Evolutionary conservation across 2,329 filamentous ascomycete species (phyloP).

Genomic region (Pestalotiopsis sp.): DNA sequence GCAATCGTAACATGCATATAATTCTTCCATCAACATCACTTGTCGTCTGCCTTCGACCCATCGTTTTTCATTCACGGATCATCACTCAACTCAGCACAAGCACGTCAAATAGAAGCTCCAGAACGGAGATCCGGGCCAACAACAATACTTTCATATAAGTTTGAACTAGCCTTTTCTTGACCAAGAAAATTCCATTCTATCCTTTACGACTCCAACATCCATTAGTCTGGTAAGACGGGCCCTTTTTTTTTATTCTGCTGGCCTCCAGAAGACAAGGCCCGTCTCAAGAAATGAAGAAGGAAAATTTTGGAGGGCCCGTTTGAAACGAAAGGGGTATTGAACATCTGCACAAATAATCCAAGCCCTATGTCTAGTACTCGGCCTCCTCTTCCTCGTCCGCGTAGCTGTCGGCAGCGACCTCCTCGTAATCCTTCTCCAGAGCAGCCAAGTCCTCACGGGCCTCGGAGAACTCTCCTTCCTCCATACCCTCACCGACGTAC

Average conservation of each 20-base stretch:
- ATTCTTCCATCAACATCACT: neutral
- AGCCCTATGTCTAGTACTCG: constrained; percentile 73
- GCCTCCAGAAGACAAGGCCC: neutral
- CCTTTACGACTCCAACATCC: constrained; percentile 9
- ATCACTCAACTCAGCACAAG: neutral
- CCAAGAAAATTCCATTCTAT: constrained; percentile 9
- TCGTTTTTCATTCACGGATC: neutral
- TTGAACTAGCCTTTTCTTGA: neutral
- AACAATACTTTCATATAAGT: neutral
- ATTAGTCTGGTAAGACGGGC: neutral
- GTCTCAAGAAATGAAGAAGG: constrained; percentile 7
- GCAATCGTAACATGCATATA: neutral
- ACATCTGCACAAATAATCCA: constrained; percentile 11
- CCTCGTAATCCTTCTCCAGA: constrained; percentile 85
- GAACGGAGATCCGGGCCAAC: neutral
- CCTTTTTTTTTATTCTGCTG: neutral
- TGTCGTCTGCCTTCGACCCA: neutral
- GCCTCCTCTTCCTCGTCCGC: constrained; percentile 65
- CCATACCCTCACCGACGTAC: constrained; percentile 90
- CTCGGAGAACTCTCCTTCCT: constrained; percentile 88
- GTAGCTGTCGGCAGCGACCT: constrained; percentile 75
- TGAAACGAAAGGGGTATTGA: constrained; percentile 12
- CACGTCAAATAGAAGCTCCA: neutral
- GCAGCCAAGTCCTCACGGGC: constrained; percentile 85
- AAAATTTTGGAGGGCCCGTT: neutral